Base-by-base conservation (phyloP, 768 basidiomycete genomes). In the Trametes elegans region DNA sequence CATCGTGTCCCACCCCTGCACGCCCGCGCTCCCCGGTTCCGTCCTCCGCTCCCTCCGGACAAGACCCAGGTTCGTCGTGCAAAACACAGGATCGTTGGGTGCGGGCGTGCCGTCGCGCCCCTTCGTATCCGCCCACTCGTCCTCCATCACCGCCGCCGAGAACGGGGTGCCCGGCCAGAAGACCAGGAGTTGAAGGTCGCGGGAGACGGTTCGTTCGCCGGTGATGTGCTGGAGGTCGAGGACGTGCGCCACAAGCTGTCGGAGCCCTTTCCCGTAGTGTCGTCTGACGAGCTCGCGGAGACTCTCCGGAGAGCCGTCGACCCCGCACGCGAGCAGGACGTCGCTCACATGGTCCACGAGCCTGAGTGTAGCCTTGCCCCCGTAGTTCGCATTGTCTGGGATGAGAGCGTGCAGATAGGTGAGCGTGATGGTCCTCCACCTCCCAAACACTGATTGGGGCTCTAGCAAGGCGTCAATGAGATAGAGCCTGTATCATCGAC, bases 371-470 rank as follows among this genome's bases (percentile, higher is more conserved):
- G 35, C 28, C 19, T 2, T 13, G n/a, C 29, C 32, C 14, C 13
- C 11, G 5, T 9, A 21, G 1, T 11, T n/a, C 6, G n/a, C 23
- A 19, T 28, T 9, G 5, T 41, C 44, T 11, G 34, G 28, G 7
- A 47, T n/a, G 18, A 57, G 3, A 16, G 14, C 28, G 5, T 38
- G 28, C 28, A 48, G 34, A 46, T 57, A 38, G 38, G 38, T 36
- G 19, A 50, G 53, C 4, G 55, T 43, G 31, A 60, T 32, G 3
- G 55, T 41, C 23, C 59, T 32, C 59, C 59, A 60, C 14, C 44
- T 47, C 16, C 49, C 53, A 29, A 50, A 50, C 13, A 60, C 55
- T 7, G 59, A 55, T 19, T 60, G 59, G 16, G 46, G 38, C 24
- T 57, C 59, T 57, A 49, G 3, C 21, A 9, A 3, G 19, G 9